Percentiles rank a stretch among this genome's conserved stretches.
phyloP scores from a whole-genome alignment of 2,329 filamentous ascomycete genomes.

The Sporothrix brunneoviolacea region DNA sequence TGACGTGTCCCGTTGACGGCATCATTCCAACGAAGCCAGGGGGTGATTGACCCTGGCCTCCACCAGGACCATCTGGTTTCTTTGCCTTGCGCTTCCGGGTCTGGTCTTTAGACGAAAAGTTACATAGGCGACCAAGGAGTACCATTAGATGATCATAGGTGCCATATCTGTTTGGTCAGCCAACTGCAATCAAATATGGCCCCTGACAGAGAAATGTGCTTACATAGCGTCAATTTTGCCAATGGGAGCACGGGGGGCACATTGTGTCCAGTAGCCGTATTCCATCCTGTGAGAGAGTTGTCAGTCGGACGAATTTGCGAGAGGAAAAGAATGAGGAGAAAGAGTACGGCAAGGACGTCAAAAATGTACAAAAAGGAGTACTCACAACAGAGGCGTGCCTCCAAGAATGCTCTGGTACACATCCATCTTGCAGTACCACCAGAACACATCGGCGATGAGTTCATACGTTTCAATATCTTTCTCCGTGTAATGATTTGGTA shows the following conservation, averaged over 20 bases:
- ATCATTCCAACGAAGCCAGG: conserved; percentile 50
- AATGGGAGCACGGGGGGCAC: conserved; percentile 74
- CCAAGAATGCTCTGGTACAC: conserved; percentile 85
- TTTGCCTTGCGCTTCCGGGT: conserved; percentile 67
- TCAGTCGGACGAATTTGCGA: background rate
- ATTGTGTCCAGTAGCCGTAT: conserved; percentile 75
- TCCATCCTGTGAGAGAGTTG: conserved; percentile 55
- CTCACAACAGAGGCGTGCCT: conserved; percentile 78
- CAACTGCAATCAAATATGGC: no score
- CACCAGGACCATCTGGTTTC: conserved; percentile 27
- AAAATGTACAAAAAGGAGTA: conserved; percentile 21
- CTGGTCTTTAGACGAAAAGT: conserved; percentile 72
- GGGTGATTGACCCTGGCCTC: conserved; percentile 30
- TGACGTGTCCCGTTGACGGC: conserved; percentile 44
- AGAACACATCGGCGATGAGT: conserved; percentile 77
- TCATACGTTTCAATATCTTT: conserved; percentile 74
- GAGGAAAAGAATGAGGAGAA: no score
- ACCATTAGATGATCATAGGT: conserved; percentile 84
- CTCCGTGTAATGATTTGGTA: conserved; percentile 31
- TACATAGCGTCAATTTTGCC: conserved; percentile 68
- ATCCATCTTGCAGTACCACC: conserved; percentile 96
- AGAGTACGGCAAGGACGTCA: no score
- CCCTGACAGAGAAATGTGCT: conserved; percentile 30
- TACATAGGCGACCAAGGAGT: conserved; percentile 69
- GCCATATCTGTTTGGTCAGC: conserved; percentile 53